These are phyloP conservation scores for Pharnaceum exiguum DNA, from an alignment of 148 eudicot species.

Conservation along the genomic window DNA sequence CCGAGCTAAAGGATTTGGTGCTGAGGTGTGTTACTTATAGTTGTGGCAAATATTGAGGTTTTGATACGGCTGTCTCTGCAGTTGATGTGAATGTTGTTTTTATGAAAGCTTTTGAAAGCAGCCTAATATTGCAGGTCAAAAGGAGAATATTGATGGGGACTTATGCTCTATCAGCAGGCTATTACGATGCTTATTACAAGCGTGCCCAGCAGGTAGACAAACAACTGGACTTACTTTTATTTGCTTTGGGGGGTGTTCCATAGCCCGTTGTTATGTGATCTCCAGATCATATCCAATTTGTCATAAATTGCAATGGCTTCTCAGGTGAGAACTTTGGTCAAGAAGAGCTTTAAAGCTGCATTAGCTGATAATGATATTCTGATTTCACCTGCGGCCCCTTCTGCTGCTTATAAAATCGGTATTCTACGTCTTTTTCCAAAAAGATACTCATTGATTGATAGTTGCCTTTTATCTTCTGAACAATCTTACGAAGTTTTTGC, in stretches of 20 bases:
- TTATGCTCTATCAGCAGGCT: slow-evolving; percentile 97
- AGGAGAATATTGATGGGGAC: slow-evolving; percentile 98
- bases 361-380: slow-evolving; percentile 77
- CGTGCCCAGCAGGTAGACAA: slow-evolving; percentile 89
- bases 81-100: not conserved
- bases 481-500: slow-evolving; percentile 12
- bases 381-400: slow-evolving; percentile 97
- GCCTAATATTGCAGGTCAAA: slow-evolving; percentile 60
- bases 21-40: slow-evolving; percentile 56
- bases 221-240: not conserved
- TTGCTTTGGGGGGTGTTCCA: not conserved
- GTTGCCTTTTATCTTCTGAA: not conserved
- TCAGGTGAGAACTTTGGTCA: slow-evolving; percentile 88
- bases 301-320: slow-evolving; percentile 17
- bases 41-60: not conserved
- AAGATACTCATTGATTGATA: not conserved
- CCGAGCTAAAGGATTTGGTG: slow-evolving; percentile 86
- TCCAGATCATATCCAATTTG: no score
- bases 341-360: slow-evolving; percentile 78
- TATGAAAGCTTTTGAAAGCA: not conserved
- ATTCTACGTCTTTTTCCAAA: slow-evolving; percentile 15
- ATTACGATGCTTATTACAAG: slow-evolving; percentile 98
- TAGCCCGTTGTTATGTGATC: not conserved
- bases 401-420: slow-evolving; percentile 94
- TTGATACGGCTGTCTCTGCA: not conserved